A percentile compares a stretch with the other conserved stretches of the same genome.
Conservation (phyloP, 1,284 basidiomycete species). For the Chalciporus sp. region DNA sequence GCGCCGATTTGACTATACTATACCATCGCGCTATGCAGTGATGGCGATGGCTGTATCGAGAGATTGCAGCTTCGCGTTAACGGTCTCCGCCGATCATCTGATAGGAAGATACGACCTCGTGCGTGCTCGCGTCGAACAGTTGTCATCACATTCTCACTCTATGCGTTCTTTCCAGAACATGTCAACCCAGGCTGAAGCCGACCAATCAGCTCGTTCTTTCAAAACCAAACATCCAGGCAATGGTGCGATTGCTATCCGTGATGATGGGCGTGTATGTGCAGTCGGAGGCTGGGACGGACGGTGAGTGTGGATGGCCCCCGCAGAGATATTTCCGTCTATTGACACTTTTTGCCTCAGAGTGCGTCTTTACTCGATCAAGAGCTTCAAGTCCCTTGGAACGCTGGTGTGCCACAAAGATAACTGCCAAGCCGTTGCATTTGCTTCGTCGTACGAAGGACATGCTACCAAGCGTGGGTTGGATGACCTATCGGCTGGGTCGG, state of each 20-base stretch:
- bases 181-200: conserved; percentile 14
- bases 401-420: conserved; percentile 77
- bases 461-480: neutral
- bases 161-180: conserved; percentile 5
- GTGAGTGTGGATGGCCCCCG: conserved; percentile 45
- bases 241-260: conserved; percentile 69
- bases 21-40: conserved; percentile 47
- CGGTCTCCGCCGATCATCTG: conserved; percentile 84
- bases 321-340: neutral
- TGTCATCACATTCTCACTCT: neutral
- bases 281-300: conserved; percentile 89
- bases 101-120: conserved; percentile 70
- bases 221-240: conserved; percentile 84
- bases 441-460: conserved; percentile 30
- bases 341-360: conserved; percentile 49
- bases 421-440: conserved; percentile 74
- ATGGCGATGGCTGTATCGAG: conserved; percentile 81
- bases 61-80: conserved; percentile 64
- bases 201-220: conserved; percentile 34
- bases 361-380: conserved; percentile 75
- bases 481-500: conserved; percentile 12
- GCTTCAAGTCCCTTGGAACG: conserved; percentile 77
- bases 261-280: conserved; percentile 76
- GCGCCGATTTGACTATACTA: neutral
- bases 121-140: neutral